Evolutionary conservation across 2,329 filamentous ascomycete genomes (phyloP).

Genomic region (Bipolaris sorokiniana): DNA sequence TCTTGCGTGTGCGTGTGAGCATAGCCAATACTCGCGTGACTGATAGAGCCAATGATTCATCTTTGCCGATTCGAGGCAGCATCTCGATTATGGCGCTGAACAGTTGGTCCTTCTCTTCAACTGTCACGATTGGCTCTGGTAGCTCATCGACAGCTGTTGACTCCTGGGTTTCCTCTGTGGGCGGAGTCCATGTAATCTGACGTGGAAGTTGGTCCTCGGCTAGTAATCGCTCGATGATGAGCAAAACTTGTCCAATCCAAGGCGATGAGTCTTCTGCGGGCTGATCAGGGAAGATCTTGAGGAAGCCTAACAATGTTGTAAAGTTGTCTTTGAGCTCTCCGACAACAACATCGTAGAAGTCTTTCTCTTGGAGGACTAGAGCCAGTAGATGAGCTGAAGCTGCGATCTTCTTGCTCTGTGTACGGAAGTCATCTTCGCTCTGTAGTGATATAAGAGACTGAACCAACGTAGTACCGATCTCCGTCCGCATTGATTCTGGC

Average conservation of each 20-base stretch:
- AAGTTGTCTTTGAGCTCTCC: slow-evolving; percentile 79
- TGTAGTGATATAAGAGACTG: slow-evolving; percentile 77
- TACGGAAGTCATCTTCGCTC: slow-evolving; percentile 62
- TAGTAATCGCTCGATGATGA: slow-evolving; percentile 90
- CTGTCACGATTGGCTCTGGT: slow-evolving; percentile 67
- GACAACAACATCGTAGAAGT: slow-evolving; percentile 79
- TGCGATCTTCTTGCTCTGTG: slow-evolving; percentile 73
- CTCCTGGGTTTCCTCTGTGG: slow-evolving; percentile 55
- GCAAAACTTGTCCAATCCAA: slow-evolving; percentile 88
- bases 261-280: slow-evolving; percentile 80
- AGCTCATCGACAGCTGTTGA: slow-evolving; percentile 63
- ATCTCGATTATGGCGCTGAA: slow-evolving; percentile 81
- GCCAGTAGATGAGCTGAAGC: slow-evolving; percentile 92
- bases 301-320: slow-evolving; percentile 75
- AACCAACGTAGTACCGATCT: slow-evolving; percentile 82
- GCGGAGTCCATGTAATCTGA: slow-evolving; percentile 72
- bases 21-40: slow-evolving; percentile 85
- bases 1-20: slow-evolving; percentile 76
- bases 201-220: slow-evolving; percentile 84
- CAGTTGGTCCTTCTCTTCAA: slow-evolving; percentile 71
- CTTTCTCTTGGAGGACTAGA: slow-evolving; percentile 79
- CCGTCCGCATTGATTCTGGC: slow-evolving; percentile 66
- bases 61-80: slow-evolving; percentile 84
- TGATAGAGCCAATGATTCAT: slow-evolving; percentile 82
- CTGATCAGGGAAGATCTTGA: slow-evolving; percentile 71